Percentiles rank a stretch among this genome's conserved stretches.
Conservation (phyloP, 2,329 filamentous ascomycete species). For the Myrmaecium sp. region DNA sequence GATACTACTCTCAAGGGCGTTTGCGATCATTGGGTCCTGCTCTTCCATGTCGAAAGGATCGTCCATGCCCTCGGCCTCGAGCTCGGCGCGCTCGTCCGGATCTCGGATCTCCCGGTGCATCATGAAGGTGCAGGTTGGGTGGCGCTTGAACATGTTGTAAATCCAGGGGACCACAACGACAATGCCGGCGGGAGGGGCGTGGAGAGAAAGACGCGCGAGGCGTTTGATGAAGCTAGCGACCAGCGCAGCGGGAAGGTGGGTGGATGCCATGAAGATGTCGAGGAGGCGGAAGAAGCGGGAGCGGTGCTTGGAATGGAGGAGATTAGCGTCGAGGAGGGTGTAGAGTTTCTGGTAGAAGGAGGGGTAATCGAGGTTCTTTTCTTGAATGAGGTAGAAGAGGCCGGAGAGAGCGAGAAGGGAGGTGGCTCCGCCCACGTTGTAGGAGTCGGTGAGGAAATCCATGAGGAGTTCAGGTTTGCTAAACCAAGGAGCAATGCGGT, state of each 20-base stretch:
- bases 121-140: slow-evolving; percentile 91
- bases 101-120: slow-evolving; percentile 60
- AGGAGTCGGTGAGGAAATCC: slow-evolving; percentile 93
- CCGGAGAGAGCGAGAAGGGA: slow-evolving; percentile 81
- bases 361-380: slow-evolving; percentile 90
- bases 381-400: slow-evolving; percentile 84
- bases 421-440: slow-evolving; percentile 69
- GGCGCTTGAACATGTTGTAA: slow-evolving; percentile 83
- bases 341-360: slow-evolving; percentile 90
- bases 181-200: slow-evolving; percentile 75
- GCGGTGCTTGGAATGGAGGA: slow-evolving; percentile 87
- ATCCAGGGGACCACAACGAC: slow-evolving; percentile 83
- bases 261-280: slow-evolving; percentile 77
- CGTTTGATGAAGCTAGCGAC: slow-evolving; percentile 95
- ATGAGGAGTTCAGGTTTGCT: slow-evolving; percentile 73
- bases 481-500: slow-evolving; percentile 78
- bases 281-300: slow-evolving; percentile 85
- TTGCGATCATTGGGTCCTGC: slow-evolving; percentile 65
- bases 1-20: slow-evolving; percentile 77
- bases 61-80: slow-evolving; percentile 44
- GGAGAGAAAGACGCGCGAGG: slow-evolving; percentile 68
- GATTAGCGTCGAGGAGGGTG: slow-evolving; percentile 67
- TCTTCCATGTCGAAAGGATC: slow-evolving; percentile 70
- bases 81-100: slow-evolving; percentile 36
- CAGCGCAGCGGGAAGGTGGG: slow-evolving; percentile 77